These are phyloP conservation scores for Picochlorum sp. DNA, from an alignment of 139 green algal species.

Conservation along the genomic window DNA sequence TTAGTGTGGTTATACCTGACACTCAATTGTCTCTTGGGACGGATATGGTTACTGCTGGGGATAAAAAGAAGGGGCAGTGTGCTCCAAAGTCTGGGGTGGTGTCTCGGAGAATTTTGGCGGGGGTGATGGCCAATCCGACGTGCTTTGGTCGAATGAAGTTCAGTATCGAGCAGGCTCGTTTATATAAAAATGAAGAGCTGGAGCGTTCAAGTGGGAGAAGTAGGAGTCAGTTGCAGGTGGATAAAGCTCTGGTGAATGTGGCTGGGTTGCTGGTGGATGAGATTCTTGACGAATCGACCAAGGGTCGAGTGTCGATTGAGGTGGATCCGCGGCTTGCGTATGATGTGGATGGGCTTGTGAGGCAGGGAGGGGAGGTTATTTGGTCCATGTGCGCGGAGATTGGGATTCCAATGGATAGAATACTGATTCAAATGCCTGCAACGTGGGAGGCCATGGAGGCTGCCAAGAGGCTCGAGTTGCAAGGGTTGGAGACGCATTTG, in stretches of 20 bases:
- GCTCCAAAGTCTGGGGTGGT: constrained; percentile 50
- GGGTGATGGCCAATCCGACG: constrained; percentile 31
- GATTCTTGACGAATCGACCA: constrained; percentile 24
- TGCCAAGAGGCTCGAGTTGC: constrained; percentile 48
- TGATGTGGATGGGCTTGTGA: constrained; percentile 46
- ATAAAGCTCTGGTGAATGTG: constrained; percentile 74
- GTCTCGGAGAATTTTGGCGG: constrained; percentile 32
- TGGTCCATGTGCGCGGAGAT: constrained; percentile 46
- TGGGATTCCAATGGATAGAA: constrained; percentile 34
- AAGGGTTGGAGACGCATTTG: constrained; percentile 55
- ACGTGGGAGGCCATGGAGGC: constrained; percentile 73
- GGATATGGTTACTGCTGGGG: constrained; percentile 1
- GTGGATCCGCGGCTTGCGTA: constrained; percentile 63
- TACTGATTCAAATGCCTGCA: constrained; percentile 68
- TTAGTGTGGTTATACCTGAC: constrained; percentile 22
- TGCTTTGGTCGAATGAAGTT: constrained; percentile 26
- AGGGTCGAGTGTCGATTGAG: constrained; percentile 63
- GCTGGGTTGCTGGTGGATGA: constrained; percentile 48
- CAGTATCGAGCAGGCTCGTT: constrained; percentile 56
- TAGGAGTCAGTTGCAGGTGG: constrained; percentile 24
- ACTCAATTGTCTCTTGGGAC: constrained; percentile 1
- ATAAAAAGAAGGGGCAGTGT: constrained; percentile 23
- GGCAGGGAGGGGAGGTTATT: constrained; percentile 31
- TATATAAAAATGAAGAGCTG: constrained; percentile 33
- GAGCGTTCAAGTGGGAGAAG: constrained; percentile 4